Evolutionary conservation across 805 yeast genomes (phyloP).

Genomic region (Saccharomycopsis fermentans): DNA sequence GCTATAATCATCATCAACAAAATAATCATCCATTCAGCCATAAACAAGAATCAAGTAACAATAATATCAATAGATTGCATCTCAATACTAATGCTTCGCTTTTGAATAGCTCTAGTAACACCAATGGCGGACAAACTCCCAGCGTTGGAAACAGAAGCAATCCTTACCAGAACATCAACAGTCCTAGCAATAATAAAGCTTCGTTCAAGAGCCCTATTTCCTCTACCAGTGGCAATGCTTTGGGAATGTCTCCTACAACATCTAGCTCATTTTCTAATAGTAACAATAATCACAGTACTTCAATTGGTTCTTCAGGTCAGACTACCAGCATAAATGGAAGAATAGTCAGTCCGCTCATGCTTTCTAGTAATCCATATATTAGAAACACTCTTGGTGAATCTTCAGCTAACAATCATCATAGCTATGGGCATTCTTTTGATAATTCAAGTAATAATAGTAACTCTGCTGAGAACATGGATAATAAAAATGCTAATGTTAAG

Average conservation of each 20-base stretch:
- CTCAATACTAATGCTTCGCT: background rate
- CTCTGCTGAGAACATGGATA: background rate
- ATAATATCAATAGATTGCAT: background rate
- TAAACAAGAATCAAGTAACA: background rate
- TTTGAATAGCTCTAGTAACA: background rate
- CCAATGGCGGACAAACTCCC: background rate
- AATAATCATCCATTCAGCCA: background rate
- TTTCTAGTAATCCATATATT: slow-evolving; percentile 15
- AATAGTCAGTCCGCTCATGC: background rate
- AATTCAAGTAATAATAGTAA: background rate
- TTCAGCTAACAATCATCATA: background rate
- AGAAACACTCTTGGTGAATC: slow-evolving; percentile 10
- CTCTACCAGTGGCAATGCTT: background rate
- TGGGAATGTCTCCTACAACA: background rate
- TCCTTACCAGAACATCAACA: slow-evolving; percentile 17
- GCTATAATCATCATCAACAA: background rate
- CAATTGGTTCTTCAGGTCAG: background rate
- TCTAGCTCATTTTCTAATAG: background rate
- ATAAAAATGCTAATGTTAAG: background rate
- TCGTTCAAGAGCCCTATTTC: background rate
- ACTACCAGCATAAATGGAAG: background rate
- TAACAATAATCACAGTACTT: background rate
- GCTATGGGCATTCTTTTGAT: background rate
- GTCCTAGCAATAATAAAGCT: slow-evolving; percentile 6
- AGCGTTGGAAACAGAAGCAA: slow-evolving; percentile 2